These are phyloP conservation scores for Colletotrichum agaves DNA, from an alignment of 2,329 filamentous ascomycete species.

Conservation along the genomic window DNA sequence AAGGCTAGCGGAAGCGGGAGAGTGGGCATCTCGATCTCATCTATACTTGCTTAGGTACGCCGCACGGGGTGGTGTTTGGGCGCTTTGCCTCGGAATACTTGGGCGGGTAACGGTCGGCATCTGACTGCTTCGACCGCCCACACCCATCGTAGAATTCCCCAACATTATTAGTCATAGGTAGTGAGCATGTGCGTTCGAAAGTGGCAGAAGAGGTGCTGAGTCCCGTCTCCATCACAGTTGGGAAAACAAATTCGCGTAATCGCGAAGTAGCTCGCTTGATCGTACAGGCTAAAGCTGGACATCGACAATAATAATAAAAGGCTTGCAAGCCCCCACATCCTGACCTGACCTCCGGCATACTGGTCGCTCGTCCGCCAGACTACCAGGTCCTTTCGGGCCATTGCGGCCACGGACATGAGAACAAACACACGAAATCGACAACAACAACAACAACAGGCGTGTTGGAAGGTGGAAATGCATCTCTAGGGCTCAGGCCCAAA, in stretches of 20 bases:
- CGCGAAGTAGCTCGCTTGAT: neutral
- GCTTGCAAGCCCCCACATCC: neutral
- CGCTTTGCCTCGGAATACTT: slow-evolving; percentile 27
- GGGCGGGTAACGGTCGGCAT: slow-evolving; percentile 27
- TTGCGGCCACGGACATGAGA: neutral
- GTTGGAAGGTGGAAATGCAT: neutral
- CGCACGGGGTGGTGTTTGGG: neutral
- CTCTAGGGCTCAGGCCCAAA: neutral
- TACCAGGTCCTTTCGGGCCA: neutral
- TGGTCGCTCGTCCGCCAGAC: neutral
- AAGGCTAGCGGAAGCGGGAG: slow-evolving; percentile 15
- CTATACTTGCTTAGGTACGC: slow-evolving; percentile 13
- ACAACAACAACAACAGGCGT: slow-evolving; percentile 1
- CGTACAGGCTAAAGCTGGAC: neutral
- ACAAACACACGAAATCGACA: neutral
- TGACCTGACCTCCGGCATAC: slow-evolving; percentile 1
- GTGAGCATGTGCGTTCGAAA: neutral
- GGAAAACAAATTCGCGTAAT: too few species aligned
- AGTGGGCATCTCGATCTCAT: slow-evolving; percentile 16
- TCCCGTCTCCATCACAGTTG: too few species aligned
- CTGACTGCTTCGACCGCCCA: slow-evolving; percentile 13
- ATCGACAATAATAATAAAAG: neutral
- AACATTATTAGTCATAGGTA: neutral
- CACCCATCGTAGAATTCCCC: neutral
- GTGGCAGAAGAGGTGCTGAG: too few species aligned